Evolutionary conservation across 2,329 filamentous ascomycete species (phyloP).

Genomic region (Pyricularia sp.): DNA sequence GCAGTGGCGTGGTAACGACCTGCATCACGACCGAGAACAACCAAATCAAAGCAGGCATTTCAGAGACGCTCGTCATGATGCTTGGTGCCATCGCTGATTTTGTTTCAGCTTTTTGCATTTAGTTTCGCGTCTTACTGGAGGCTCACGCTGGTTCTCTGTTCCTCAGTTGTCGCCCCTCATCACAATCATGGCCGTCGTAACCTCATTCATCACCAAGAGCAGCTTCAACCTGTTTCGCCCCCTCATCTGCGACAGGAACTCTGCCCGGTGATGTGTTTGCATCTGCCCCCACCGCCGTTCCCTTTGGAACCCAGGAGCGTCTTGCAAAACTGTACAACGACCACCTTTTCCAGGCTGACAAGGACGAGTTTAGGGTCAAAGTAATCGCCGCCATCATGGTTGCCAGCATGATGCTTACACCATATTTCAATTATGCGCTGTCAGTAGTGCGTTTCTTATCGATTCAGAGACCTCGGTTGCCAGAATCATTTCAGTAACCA

Average conservation of each 20-base stretch:
- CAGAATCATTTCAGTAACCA: constrained; percentile 72
- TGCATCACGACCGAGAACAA: constrained; percentile 93
- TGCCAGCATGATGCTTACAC: constrained; percentile 58
- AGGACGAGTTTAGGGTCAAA: constrained; percentile 70
- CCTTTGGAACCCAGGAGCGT: constrained; percentile 88
- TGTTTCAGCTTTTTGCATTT: constrained; percentile 81
- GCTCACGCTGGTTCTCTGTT: constrained; percentile 77
- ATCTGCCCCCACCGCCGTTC: constrained; percentile 83
- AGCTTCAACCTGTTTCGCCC: constrained; percentile 66
- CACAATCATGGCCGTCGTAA: constrained; percentile 65
- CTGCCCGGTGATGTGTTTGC: constrained; percentile 91
- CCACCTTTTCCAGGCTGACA: constrained; percentile 64
- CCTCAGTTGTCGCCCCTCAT: constrained; percentile 70
- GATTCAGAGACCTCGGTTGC: constrained; percentile 55
- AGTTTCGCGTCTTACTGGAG: constrained; percentile 91
- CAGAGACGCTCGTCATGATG: constrained; percentile 76
- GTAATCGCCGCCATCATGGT: constrained; percentile 67
- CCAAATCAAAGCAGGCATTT: constrained; percentile 86
- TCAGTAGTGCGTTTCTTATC: constrained; percentile 68
- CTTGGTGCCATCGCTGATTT: constrained; percentile 73
- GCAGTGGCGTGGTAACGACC: constrained; percentile 87
- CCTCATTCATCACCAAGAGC: constrained; percentile 67
- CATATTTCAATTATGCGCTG: constrained; percentile 76
- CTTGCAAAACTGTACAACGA: constrained; percentile 78
- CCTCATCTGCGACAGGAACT: constrained; percentile 77